Conservation (phyloP, 441 rosid species). For the Adansonia madagascariensis region DNA sequence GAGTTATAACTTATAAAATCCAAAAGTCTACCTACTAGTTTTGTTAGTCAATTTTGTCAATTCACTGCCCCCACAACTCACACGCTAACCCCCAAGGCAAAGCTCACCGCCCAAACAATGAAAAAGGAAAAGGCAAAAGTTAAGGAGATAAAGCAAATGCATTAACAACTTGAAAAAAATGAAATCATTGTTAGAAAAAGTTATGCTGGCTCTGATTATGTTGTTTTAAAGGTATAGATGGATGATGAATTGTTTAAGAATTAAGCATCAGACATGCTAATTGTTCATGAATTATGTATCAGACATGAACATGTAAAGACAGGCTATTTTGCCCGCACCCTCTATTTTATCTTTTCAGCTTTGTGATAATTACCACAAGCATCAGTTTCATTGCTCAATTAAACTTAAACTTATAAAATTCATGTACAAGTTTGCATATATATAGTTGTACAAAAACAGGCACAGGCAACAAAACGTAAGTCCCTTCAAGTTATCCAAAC, state of each 20-base stretch:
- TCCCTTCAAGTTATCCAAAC: not conserved
- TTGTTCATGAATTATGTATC: too few relatives aligned
- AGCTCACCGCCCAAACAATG: not conserved
- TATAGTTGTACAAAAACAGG: not conserved
- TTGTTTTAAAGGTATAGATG: not conserved
- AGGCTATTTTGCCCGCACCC: not conserved
- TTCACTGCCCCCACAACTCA: conserved; percentile 9
- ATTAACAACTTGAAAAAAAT: not conserved
- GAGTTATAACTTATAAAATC: conserved; percentile 3
- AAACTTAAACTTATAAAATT: not conserved
- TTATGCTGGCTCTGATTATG: not conserved
- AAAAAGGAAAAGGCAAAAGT: not conserved
- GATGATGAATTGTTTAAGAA: conserved; percentile 5
- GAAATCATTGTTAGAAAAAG: not conserved
- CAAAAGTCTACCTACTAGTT: not conserved
- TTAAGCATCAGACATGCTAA: not conserved
- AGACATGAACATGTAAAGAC: not conserved
- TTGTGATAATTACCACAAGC: not conserved
- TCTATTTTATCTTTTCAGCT: not conserved
- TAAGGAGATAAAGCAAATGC: not conserved
- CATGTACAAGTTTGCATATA: not conserved
- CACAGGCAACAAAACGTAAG: not conserved
- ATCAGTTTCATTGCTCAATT: not conserved
- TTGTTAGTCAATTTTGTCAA: conserved; percentile 1
- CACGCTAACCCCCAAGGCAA: not conserved